A percentile compares a stretch with the other conserved stretches of the same genome.
Conservation (phyloP, 108 stramenopile genomes). For the Aurantiochytrium sp. region DNA sequence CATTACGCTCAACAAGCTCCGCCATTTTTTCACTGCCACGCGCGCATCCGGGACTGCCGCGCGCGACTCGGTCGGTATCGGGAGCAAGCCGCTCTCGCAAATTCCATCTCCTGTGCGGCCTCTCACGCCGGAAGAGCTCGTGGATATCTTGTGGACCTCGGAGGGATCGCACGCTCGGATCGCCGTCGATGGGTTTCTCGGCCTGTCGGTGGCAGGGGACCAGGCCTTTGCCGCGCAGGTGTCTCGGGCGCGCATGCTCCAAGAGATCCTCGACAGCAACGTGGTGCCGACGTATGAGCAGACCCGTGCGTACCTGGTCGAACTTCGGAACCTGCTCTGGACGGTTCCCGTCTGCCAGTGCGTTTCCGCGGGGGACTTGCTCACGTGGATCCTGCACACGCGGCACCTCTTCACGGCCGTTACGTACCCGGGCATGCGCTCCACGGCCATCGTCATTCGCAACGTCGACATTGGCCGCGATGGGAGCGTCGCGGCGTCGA, state of each 20-base stretch:
- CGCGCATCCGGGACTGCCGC: neutral
- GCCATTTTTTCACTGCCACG: neutral
- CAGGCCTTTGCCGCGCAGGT: neutral
- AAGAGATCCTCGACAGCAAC: neutral
- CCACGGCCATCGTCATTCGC: neutral
- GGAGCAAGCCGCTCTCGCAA: neutral
- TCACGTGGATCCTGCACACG: neutral
- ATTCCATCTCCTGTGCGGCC: neutral
- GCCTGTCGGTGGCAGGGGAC: neutral
- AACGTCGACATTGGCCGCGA: constrained; percentile 27
- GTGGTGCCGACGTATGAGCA: neutral
- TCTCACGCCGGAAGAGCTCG: neutral
- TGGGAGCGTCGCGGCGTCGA: neutral
- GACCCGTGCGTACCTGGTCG: neutral
- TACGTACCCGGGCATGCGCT: neutral
- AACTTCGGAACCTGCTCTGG: neutral
- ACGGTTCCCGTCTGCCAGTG: neutral
- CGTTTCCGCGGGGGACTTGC: neutral
- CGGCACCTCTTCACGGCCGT: neutral
- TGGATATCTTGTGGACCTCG: neutral
- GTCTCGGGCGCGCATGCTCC: neutral
- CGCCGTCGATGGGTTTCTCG: neutral
- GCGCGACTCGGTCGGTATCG: neutral
- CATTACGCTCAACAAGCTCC: neutral
- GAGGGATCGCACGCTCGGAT: neutral